Percentiles rank a stretch among this genome's conserved stretches.
Conservation (phyloP, 257 asterid species). For the Eustoma russellianum region DNA sequence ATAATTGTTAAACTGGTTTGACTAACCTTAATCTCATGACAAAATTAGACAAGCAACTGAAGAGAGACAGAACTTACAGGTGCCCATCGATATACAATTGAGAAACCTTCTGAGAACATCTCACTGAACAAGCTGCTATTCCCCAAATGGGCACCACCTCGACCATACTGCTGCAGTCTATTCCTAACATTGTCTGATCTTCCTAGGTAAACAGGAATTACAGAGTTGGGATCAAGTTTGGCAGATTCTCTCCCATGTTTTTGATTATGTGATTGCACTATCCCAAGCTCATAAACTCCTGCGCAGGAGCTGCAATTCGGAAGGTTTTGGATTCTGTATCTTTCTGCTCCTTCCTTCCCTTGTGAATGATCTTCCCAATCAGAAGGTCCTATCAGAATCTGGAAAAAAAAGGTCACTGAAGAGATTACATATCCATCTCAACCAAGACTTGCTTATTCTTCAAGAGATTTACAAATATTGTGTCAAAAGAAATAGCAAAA, state of each 20-base stretch:
- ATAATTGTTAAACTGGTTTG: too few relatives aligned
- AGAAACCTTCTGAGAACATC: conserved; percentile 55
- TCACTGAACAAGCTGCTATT: conserved; percentile 48
- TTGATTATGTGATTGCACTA: conserved; percentile 24
- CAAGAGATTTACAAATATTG: too few relatives aligned
- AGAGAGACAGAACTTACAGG: conserved; percentile 50
- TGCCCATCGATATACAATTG: conserved; percentile 79
- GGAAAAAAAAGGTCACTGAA: conserved; percentile 12
- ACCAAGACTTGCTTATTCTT: too few relatives aligned
- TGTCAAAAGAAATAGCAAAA: too few relatives aligned
- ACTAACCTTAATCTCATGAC: too few relatives aligned
- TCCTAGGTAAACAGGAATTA: conserved; percentile 80
- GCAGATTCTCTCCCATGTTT: conserved; percentile 29
- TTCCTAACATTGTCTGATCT: conserved; percentile 81
- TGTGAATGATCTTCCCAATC: conserved; percentile 65
- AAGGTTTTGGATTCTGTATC: conserved; percentile 73
- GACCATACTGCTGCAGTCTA: conserved; percentile 87
- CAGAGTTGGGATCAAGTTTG: conserved; percentile 39
- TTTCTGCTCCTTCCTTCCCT: conserved; percentile 73
- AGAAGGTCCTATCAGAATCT: conserved; percentile 67
- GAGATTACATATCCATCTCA: conserved; percentile 5
- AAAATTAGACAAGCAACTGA: neutral
- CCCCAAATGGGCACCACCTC: conserved; percentile 88
- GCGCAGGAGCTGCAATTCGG: conserved; percentile 61
- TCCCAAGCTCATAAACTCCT: conserved; percentile 85